Conservation (phyloP, 495 filamentous ascomycete species). For the Neurospora intermedia region DNA sequence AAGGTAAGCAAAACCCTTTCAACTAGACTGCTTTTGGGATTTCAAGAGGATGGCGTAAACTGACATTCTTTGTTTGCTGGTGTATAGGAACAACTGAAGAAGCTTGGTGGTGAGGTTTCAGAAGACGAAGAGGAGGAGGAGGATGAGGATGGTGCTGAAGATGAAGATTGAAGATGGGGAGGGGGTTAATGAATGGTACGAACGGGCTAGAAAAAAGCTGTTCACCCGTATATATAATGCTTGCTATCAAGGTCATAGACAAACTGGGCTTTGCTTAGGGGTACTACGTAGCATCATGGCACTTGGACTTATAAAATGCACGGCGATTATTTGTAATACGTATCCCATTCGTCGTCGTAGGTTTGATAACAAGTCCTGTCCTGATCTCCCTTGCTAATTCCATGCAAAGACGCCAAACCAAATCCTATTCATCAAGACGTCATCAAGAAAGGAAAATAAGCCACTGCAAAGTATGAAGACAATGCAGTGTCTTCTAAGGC, state of each 20-base stretch:
- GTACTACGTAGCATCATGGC: neutral
- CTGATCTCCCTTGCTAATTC: neutral
- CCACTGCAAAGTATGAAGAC: neutral
- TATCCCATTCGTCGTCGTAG: neutral
- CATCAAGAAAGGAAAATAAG: neutral
- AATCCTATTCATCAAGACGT: neutral
- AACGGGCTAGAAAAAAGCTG: neutral
- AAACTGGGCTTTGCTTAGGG: neutral
- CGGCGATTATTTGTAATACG: neutral
- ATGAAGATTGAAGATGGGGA: slow-evolving; percentile 42
- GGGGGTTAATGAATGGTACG: slow-evolving; percentile 35
- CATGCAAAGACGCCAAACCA: neutral
- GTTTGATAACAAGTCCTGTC: too few relatives aligned
- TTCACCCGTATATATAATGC: neutral
- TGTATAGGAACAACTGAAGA: slow-evolving; percentile 55
- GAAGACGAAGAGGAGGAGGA: slow-evolving; percentile 69
- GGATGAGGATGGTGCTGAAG: slow-evolving; percentile 38
- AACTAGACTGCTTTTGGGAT: neutral
- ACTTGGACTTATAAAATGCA: neutral
- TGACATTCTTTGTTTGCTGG: slow-evolving; percentile 14
- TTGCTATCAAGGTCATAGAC: neutral
- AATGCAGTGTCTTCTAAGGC: neutral
- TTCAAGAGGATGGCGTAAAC: slow-evolving; percentile 15
- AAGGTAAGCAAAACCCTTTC: slow-evolving; percentile 44
- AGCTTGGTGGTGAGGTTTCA: slow-evolving; percentile 60